Percentiles rank a stretch among this genome's conserved stretches.
Evolutionary conservation across 495 filamentous ascomycete genomes (phyloP).

Genomic region (Aspergillus indologenus): DNA sequence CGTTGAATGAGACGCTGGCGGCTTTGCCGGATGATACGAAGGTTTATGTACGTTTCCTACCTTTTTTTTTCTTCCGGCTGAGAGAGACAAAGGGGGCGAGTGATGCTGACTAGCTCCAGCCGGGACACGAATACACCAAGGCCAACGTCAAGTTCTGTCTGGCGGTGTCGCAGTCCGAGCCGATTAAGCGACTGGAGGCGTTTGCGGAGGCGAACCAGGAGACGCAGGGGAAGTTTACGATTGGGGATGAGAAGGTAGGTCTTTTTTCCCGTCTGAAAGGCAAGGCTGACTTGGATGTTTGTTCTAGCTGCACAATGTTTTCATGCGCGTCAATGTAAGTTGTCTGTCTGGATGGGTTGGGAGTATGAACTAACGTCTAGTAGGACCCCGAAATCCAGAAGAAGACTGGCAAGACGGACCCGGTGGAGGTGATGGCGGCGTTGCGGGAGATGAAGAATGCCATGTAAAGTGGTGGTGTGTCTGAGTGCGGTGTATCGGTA

Average conservation of each 20-base stretch:
- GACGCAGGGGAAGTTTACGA: slow-evolving; percentile 95
- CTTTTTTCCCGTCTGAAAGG: background rate
- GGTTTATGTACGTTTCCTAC: slow-evolving; percentile 67
- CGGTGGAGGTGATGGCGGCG: slow-evolving; percentile 81
- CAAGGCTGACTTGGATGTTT: slow-evolving; percentile 8
- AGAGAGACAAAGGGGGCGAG: background rate
- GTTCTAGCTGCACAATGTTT: slow-evolving; percentile 95
- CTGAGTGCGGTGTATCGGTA: no score
- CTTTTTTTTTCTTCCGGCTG: background rate
- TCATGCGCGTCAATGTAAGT: slow-evolving; percentile 85
- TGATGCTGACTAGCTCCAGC: slow-evolving; percentile 46
- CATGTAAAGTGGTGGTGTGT: slow-evolving; percentile 27
- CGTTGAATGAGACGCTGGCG: slow-evolving; percentile 81
- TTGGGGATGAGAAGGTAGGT: slow-evolving; percentile 92
- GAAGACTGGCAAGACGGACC: slow-evolving; percentile 75
- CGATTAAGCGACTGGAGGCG: slow-evolving; percentile 69
- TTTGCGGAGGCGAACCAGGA: slow-evolving; percentile 79
- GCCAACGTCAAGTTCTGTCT: slow-evolving; percentile 83
- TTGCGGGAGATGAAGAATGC: slow-evolving; percentile 93
- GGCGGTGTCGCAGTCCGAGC: slow-evolving; percentile 66
- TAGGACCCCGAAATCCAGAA: slow-evolving; percentile 84
- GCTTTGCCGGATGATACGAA: slow-evolving; percentile 85
- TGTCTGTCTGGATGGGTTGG: background rate
- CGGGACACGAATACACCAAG: slow-evolving; percentile 97
- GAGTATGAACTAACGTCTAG: slow-evolving; percentile 1